A percentile compares a stretch with the other conserved stretches of the same genome.
Evolutionary conservation across 805 yeast genomes (phyloP).

Genomic region (Saccharomycopsis sp.): DNA sequence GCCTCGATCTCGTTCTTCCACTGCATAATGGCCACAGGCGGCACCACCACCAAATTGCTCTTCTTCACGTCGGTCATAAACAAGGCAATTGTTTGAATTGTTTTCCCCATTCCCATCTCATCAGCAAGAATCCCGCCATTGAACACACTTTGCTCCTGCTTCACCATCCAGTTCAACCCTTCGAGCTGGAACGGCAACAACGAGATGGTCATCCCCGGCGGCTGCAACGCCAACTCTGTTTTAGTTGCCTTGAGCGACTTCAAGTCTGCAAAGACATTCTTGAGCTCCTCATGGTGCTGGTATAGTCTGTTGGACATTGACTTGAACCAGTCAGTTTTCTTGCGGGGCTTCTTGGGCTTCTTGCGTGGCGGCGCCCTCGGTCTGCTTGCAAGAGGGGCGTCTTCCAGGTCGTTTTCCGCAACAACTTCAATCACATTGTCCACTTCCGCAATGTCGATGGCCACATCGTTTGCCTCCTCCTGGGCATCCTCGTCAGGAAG

Average conservation of each 20-base stretch:
- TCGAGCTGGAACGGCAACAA: conserved; percentile 88
- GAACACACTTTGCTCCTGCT: conserved; percentile 72
- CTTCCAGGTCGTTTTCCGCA: conserved; percentile 31
- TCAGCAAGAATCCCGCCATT: conserved; percentile 93
- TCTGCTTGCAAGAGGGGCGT: conserved; percentile 25
- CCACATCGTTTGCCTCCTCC: conserved; percentile 29
- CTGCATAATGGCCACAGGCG: conserved; percentile 97
- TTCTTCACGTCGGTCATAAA: conserved; percentile 60
- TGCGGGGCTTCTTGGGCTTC: conserved; percentile 30
- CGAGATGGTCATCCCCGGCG: conserved; percentile 62
- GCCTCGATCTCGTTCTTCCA: conserved; percentile 90
- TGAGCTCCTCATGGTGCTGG: conserved; percentile 71
- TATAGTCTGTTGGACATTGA: conserved; percentile 60
- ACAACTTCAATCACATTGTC: conserved; percentile 29
- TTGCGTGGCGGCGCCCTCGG: conserved; percentile 17
- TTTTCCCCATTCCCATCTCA: conserved; percentile 99
- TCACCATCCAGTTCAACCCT: conserved; percentile 81
- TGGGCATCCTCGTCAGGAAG: conserved; percentile 28
- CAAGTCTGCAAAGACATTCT: conserved; percentile 60
- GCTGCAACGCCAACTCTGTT: conserved; percentile 60
- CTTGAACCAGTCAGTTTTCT: conserved; percentile 56
- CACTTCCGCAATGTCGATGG: conserved; percentile 17
- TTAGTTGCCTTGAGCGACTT: conserved; percentile 37
- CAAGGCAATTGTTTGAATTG: conserved; percentile 89
- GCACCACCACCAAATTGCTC: conserved; percentile 81